A percentile compares a stretch with the other conserved stretches of the same genome.
These are phyloP conservation scores for Saccharomycopsis sp. DNA, from an alignment of 805 yeast genomes.

Conservation along the genomic window DNA sequence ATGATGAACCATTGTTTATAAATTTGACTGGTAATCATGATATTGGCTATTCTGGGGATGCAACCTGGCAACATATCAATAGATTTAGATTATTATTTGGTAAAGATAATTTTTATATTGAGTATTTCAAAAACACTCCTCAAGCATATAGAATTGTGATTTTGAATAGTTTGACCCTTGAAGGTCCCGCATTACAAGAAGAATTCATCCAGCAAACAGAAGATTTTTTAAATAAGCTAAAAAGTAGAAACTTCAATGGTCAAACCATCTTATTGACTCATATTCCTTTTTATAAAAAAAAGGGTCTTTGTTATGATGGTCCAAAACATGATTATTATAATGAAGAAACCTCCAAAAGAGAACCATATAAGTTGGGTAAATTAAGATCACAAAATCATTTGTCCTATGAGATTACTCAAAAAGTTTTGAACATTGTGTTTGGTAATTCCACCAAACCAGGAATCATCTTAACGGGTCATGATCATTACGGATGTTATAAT, in stretches of 20 bases:
- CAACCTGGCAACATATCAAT: slow-evolving; percentile 82
- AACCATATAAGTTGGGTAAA: slow-evolving; percentile 59
- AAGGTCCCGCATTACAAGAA: slow-evolving; percentile 80
- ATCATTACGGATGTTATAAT: slow-evolving; percentile 86
- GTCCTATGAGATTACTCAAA: slow-evolving; percentile 51
- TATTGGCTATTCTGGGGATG: slow-evolving; percentile 91
- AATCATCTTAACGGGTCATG: slow-evolving; percentile 85
- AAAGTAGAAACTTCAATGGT: slow-evolving; percentile 51
- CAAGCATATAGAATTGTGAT: slow-evolving; percentile 88
- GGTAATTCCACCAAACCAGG: slow-evolving; percentile 53
- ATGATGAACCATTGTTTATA: slow-evolving; percentile 55
- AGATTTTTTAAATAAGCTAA: slow-evolving; percentile 58
- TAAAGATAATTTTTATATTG: slow-evolving; percentile 71
- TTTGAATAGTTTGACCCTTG: slow-evolving; percentile 70
- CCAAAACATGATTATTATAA: slow-evolving; percentile 59
- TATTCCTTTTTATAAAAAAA: slow-evolving; percentile 76
- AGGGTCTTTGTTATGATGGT: slow-evolving; percentile 81
- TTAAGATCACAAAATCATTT: slow-evolving; percentile 83
- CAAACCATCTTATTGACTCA: slow-evolving; percentile 80
- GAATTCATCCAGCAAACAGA: slow-evolving; percentile 58
- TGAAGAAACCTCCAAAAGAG: slow-evolving; percentile 37
- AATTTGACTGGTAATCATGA: slow-evolving; percentile 95
- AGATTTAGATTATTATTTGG: slow-evolving; percentile 72
- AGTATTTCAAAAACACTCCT: slow-evolving; percentile 49
- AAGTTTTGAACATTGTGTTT: slow-evolving; percentile 63